Evolutionary conservation across 1,284 basidiomycete genomes (phyloP), one percentile per base, ranked within the genome.

Genomic region (Wolfiporia cocos): DNA sequence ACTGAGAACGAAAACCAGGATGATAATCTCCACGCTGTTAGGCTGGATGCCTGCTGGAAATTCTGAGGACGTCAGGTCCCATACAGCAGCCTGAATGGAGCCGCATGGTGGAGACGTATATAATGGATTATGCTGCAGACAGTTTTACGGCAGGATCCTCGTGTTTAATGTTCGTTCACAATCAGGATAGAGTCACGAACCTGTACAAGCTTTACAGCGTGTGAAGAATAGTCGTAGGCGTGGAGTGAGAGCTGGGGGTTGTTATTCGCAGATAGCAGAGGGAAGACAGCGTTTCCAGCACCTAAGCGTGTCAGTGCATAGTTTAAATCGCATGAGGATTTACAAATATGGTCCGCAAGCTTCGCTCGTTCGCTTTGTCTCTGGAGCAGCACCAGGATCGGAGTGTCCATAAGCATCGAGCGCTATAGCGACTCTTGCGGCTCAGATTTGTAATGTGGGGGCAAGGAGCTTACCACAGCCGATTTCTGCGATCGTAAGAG

Each of bases 1-100:
- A 41, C 90, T 94, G 41, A 99, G 68, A 12, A 98, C 93, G 58
- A 97, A 99, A 36, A 99, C 88, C 50, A 97, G 76, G n/a, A 94
- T 80, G 30, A 92, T 71, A 24, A 98, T 81, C 57, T 99, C 93
- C 14, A 94, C 82, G 9, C 75, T 80, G 11, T 67, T 77, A 5
- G 80, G 77, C 36, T 70, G 63, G 15, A 94, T 58, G 21, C 73
- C 77, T 2, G 73, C 66, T 1, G 93, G 93, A 1, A 92, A 68
- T 4, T 67, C 59, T 19, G 62, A 53, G 4, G 85, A 84, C 0
- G 90, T 80, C 24, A 98, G 69, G 58, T 99, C 96, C 94, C 94
- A 99, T 0, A 96, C 90, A 2, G 81, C 76, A 4, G 94, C 86
- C 19, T 74, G 65, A 42, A 97, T 86, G 1, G 75, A 69, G 0